Base-by-base conservation (phyloP, 345 rosid genomes). In the Sisymbrium altissimum region DNA sequence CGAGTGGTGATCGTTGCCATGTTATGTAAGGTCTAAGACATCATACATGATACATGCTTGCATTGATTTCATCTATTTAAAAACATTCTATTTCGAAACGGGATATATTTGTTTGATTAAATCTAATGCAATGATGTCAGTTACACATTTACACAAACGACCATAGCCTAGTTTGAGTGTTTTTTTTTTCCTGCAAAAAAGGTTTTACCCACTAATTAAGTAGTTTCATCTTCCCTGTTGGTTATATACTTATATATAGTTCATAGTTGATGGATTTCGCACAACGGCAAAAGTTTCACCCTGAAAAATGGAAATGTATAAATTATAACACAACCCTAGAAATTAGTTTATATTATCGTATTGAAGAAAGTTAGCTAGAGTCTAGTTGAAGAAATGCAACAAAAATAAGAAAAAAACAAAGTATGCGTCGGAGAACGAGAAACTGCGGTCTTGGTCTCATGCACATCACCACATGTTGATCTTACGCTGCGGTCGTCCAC, bases 11-110 rank as follows among this genome's bases (percentile, higher is more conserved):
- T 74, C n/a, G 38, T 49, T 15, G 9, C 21, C 65, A 21, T 60
- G 35, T 38, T 73, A 74, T 40, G 68, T 60, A 68, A 60, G 48
- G 74, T 75, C 29, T 58, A 66, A 36, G 78, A 66, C 36, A 74
- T 23, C 43, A 21, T 44, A 35, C 29, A 14, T 39, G 30, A 21
- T 44, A 35, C 29, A 14, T 39, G 30, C 4, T 50, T 29, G 14
- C n/a, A 53, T 30, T 44, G 36, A 11, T 54, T 44, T 54, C 48
- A 43, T 64, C 56, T 7, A 53, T 18, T 35, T 11, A 2, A 56
- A 55, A 67, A 58, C 72, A 74, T 73, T 64, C 57, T 10, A 1
- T 14, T 12, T 38, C 49, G 46, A 33, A 33, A 45, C 13, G 17
- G 52, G 4, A 27, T 29, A 33, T 32, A 14, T 21, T 36, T 72